phyloP scores from a whole-genome alignment of 202 grass and related monocot species.

The Saccharum hybrid region DNA sequence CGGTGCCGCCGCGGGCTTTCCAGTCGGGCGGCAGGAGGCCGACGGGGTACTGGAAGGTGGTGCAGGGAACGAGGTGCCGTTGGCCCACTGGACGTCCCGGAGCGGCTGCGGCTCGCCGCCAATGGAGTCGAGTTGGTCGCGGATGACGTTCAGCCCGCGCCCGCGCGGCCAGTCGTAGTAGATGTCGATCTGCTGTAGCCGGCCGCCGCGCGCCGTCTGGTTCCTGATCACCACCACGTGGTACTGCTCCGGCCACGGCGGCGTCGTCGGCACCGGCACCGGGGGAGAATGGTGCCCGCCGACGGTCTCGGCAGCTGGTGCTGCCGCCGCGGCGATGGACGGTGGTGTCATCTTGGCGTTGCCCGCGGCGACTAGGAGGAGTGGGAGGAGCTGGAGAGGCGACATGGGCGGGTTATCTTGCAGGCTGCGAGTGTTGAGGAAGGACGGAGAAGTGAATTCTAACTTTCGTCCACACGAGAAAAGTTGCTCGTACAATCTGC shows the following conservation, averaged over 20 bases:
- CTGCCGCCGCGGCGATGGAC: no score
- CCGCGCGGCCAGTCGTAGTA: constrained; percentile 57
- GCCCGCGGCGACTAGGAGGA: no score
- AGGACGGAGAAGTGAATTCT: no score
- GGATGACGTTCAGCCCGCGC: constrained; percentile 51
- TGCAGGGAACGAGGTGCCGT: constrained; percentile 57
- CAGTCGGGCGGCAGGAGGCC: constrained; percentile 54
- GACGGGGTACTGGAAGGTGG: constrained; percentile 31
- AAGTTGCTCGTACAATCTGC: no score
- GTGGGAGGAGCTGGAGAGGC: no score
- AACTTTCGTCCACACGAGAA: no score
- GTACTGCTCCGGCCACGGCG: constrained; percentile 54
- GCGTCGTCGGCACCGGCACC: background rate
- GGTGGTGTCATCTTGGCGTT: no score
- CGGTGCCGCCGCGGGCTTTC: background rate
- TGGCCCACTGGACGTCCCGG: constrained; percentile 51
- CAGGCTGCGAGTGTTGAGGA: no score
- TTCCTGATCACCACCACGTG: constrained; percentile 56
- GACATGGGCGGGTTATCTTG: no score
- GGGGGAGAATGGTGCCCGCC: no score
- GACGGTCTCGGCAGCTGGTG: no score
- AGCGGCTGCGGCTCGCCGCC: background rate
- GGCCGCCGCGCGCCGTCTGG: background rate
- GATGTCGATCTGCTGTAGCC: constrained; percentile 29
- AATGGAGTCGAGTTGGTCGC: constrained; percentile 29